A percentile compares a stretch with the other conserved stretches of the same genome.
phyloP scores from a whole-genome alignment of 257 asterid species.

The Gardenia jasminoides region DNA sequence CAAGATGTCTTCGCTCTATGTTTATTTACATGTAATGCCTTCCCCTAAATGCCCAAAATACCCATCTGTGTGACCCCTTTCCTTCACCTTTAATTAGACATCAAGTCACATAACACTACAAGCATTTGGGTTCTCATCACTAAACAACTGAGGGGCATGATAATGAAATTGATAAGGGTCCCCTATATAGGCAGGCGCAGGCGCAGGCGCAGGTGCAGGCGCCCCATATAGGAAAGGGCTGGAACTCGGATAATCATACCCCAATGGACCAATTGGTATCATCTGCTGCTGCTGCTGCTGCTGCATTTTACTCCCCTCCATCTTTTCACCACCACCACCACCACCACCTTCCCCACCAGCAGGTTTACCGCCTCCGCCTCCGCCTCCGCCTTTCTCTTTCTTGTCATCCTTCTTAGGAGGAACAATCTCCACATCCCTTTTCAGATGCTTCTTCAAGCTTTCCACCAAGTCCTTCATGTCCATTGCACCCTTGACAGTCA shows the following conservation, averaged over 20 bases:
- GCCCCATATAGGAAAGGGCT: background rate
- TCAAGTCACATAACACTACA: conserved; percentile 38
- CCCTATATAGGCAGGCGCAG: conserved; percentile 12
- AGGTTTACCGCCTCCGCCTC: conserved; percentile 15
- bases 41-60: background rate
- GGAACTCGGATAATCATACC: conserved; percentile 8
- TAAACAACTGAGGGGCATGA: conserved; percentile 36
- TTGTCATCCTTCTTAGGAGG: conserved; percentile 64
- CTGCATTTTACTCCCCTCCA: conserved; percentile 30
- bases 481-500: conserved; percentile 76
- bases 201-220: no score
- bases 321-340: background rate
- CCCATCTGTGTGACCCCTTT: background rate
- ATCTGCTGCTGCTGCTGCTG: conserved; percentile 15
- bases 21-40: conserved; percentile 18
- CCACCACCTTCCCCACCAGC: background rate
- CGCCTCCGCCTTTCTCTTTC: conserved; percentile 37
- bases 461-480: conserved; percentile 72
- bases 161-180: conserved; percentile 14
- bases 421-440: conserved; percentile 53
- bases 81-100: background rate
- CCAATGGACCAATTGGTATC: background rate
- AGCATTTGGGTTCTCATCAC: conserved; percentile 51
- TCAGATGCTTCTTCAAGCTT: conserved; percentile 54
- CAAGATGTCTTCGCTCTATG: background rate